Percentiles rank a stretch among this genome's conserved stretches.
Conservation (phyloP, 768 basidiomycete species). For the Xerocomellus amylosporus region DNA sequence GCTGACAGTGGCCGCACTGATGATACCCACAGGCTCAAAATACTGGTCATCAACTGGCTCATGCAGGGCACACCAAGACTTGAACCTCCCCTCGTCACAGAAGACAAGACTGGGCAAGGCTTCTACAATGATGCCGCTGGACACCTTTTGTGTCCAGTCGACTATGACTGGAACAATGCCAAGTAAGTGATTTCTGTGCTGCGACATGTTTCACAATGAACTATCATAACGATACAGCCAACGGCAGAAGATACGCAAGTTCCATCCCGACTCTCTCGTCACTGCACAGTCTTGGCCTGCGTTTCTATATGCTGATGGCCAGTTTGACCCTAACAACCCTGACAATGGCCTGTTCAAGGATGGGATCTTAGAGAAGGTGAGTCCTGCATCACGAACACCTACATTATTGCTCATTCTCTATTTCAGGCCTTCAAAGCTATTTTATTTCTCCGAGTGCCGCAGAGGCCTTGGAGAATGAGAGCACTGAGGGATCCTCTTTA, state of each 20-base stretch:
- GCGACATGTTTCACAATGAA: too few species aligned
- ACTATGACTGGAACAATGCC: background rate
- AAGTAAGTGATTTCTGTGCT: background rate
- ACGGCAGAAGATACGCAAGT: background rate
- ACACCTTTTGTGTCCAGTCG: background rate
- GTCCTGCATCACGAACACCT: background rate
- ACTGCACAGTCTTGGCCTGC: background rate
- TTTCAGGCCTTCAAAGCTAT: constrained; percentile 1
- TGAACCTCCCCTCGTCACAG: background rate
- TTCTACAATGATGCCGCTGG: background rate
- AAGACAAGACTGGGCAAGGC: background rate
- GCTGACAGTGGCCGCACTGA: background rate
- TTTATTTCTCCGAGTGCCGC: background rate
- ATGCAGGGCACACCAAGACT: background rate
- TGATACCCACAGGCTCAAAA: background rate
- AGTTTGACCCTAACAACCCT: background rate
- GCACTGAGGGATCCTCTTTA: background rate
- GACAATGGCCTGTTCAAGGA: background rate
- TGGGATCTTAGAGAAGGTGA: background rate
- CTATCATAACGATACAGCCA: background rate
- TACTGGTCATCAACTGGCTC: background rate
- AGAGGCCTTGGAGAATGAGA: background rate
- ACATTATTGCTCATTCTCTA: background rate
- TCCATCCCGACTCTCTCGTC: background rate
- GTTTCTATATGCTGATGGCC: background rate